These are phyloP conservation scores for Tricholoma matsutake DNA, from an alignment of 768 basidiomycete species.

Conservation along the genomic window DNA sequence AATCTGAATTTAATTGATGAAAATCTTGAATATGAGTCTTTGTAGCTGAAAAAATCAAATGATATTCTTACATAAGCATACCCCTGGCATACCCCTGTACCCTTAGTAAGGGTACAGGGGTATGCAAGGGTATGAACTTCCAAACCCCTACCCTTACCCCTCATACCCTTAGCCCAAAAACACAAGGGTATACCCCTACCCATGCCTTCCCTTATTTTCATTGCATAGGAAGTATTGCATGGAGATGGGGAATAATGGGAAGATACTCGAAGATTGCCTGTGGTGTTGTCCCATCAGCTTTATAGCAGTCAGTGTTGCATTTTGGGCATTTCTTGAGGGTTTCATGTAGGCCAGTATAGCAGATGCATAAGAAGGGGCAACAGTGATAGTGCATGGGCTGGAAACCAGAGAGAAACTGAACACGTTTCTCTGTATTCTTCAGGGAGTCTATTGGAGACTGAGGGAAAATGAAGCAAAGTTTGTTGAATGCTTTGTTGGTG, in stretches of 20 bases:
- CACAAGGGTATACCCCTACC: no score
- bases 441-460: constrained; percentile 9
- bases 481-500: constrained; percentile 22
- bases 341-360: constrained; percentile 9
- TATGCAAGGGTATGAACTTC: no score
- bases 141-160: no score
- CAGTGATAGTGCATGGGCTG: constrained; percentile 31
- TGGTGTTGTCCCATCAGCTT: constrained; percentile 16
- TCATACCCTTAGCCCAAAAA: no score
- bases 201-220: no score
- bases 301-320: constrained; percentile 23
- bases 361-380: constrained; percentile 38
- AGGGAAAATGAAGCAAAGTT: constrained; percentile 23
- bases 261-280: constrained; percentile 32
- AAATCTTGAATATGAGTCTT: no score
- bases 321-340: constrained; percentile 29
- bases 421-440: constrained; percentile 11
- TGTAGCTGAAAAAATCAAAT: no score
- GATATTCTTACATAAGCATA: no score
- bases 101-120: no score
- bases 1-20: no score
- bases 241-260: constrained; percentile 36
- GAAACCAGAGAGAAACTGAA: no score
- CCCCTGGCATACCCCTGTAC: no score
- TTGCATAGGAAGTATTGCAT: constrained; percentile 9